Evolutionary conservation across 805 yeast species (phyloP).

Genomic region (Yarrowia sp.): DNA sequence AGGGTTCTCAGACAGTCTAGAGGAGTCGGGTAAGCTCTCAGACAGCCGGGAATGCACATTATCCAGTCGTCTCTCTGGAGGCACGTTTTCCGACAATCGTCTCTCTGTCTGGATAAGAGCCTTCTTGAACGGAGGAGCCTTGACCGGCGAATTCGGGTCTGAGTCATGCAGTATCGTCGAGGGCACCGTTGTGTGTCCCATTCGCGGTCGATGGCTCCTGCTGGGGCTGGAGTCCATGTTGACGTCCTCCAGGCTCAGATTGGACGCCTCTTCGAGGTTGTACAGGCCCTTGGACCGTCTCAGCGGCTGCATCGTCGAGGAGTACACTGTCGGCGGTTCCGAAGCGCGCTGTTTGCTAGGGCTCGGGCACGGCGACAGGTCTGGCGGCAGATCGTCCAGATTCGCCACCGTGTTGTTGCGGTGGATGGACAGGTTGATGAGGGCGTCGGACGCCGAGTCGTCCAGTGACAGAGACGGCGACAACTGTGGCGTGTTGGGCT

Average conservation of each 20-base stretch:
- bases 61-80: not conserved
- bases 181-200: not conserved
- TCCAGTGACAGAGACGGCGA: constrained; percentile 29
- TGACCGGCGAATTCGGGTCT: constrained; percentile 35
- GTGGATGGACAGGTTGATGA: constrained; percentile 38
- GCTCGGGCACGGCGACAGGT: constrained; percentile 30
- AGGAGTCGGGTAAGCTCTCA: too few species aligned
- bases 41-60: too few species aligned
- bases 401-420: constrained; percentile 37
- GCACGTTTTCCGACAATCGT: constrained; percentile 1
- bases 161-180: constrained; percentile 17
- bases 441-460: constrained; percentile 38
- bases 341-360: constrained; percentile 23
- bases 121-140: constrained; percentile 36
- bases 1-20: not conserved
- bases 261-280: constrained; percentile 52
- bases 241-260: constrained; percentile 12
- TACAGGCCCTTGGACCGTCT: constrained; percentile 53
- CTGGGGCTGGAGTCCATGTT: constrained; percentile 26
- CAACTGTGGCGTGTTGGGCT: constrained; percentile 37
- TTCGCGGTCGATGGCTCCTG: not conserved
- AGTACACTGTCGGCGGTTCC: constrained; percentile 31
- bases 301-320: constrained; percentile 44
- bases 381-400: constrained; percentile 25
- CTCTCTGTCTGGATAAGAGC: constrained; percentile 5